Conservation (phyloP, 2,329 filamentous ascomycete genomes). For the Aspergillus vadensis region DNA sequence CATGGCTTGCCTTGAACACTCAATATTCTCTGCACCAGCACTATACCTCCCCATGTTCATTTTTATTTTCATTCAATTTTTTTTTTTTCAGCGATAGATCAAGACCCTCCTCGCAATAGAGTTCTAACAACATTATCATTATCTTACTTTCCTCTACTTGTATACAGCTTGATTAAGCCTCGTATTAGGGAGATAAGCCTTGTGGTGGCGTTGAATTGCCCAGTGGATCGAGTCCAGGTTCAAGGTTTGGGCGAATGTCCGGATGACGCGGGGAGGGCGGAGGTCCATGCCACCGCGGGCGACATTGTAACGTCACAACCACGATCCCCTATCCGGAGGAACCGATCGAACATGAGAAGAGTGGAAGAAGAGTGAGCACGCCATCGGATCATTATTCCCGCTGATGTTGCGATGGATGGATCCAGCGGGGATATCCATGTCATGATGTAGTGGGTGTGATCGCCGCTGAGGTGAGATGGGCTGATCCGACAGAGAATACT, state of each 20-base stretch:
- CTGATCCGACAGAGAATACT: not conserved
- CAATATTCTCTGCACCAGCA: too few species aligned
- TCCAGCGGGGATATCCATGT: too few species aligned
- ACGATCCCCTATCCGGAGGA: not conserved
- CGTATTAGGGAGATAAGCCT: not conserved
- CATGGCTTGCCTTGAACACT: too few species aligned
- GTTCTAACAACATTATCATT: not conserved
- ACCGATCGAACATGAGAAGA: not conserved
- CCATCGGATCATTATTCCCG: not conserved
- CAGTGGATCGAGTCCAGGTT: too few species aligned
- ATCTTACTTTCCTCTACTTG: too few species aligned
- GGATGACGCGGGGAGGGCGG: not conserved
- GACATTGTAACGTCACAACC: not conserved
- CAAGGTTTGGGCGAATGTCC: not conserved
- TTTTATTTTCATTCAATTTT: too few species aligned
- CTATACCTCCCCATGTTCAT: too few species aligned
- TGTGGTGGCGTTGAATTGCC: not conserved
- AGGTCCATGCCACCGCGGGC: not conserved
- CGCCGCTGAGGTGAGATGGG: not conserved
- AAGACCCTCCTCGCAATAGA: not conserved
- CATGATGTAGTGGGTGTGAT: not conserved
- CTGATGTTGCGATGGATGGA: too few species aligned
- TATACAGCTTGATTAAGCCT: not conserved
- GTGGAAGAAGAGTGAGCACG: not conserved
- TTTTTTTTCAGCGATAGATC: too few species aligned